These are phyloP conservation scores for Austroboletus novae-zelandiae DNA, from an alignment of 1,284 basidiomycete species.

Conservation along the genomic window DNA sequence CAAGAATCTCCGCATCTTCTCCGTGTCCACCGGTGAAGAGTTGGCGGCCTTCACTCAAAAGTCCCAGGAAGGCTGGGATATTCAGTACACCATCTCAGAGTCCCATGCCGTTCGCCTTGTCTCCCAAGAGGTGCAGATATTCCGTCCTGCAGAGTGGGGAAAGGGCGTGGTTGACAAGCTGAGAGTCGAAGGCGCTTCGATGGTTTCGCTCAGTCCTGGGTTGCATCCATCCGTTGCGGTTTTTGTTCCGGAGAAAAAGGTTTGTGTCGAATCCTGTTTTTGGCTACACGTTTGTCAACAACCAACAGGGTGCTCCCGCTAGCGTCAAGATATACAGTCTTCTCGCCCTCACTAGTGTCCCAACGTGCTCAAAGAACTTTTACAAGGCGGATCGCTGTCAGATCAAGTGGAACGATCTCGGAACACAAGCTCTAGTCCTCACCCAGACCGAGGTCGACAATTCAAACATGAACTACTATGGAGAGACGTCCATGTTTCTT, in stretches of 20 bases:
- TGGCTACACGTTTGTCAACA: conserved; percentile 1
- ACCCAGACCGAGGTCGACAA: conserved; percentile 97
- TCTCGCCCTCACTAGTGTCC: conserved; percentile 53
- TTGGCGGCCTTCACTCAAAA: conserved; percentile 84
- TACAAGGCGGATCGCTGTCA: conserved; percentile 94
- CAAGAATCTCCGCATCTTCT: conserved; percentile 88
- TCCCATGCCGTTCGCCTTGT: conserved; percentile 85
- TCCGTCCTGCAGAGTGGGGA: conserved; percentile 74
- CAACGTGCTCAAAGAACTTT: conserved; percentile 84
- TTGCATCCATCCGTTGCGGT: conserved; percentile 83
- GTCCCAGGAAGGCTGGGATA: conserved; percentile 79
- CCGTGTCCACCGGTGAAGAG: conserved; percentile 77
- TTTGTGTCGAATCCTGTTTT: conserved; percentile 18
- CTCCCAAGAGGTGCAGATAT: conserved; percentile 86
- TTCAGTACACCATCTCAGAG: conserved; percentile 92
- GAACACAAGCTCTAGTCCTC: conserved; percentile 83
- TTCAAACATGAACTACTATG: conserved; percentile 97
- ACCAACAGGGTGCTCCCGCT: conserved; percentile 79
- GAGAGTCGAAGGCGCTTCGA: conserved; percentile 78
- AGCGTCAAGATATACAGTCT: conserved; percentile 85
- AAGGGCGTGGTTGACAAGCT: conserved; percentile 82
- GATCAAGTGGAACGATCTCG: conserved; percentile 96
- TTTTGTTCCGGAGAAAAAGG: conserved; percentile 94
- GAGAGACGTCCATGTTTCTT: conserved; percentile 94
- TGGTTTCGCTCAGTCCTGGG: conserved; percentile 77